Conservation (phyloP, 352 stramenopile genomes). For the Aphanomyces stellatus region DNA sequence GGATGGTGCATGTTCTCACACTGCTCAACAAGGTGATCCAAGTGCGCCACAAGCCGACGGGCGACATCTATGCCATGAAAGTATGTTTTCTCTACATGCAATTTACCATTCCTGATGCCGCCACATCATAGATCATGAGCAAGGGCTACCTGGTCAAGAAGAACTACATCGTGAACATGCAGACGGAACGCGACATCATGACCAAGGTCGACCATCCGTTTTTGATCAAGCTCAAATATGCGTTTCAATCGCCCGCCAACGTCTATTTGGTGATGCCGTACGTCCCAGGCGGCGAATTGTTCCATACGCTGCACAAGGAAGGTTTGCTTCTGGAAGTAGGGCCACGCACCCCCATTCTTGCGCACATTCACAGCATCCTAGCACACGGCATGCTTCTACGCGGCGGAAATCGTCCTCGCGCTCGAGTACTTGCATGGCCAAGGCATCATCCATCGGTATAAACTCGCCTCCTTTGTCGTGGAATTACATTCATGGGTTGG, state of each 20-base stretch:
- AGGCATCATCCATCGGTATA: conserved; percentile 72
- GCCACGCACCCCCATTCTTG: not conserved
- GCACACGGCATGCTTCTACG: conserved; percentile 70
- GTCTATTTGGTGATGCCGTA: conserved; percentile 81
- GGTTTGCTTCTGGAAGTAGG: conserved; percentile 47
- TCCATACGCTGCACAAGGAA: conserved; percentile 55
- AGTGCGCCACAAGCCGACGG: conserved; percentile 63
- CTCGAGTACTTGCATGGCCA: conserved; percentile 65
- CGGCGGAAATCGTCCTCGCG: conserved; percentile 74
- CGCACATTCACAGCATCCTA: conserved; percentile 13
- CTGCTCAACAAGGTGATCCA: conserved; percentile 50
- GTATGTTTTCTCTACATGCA: conserved; percentile 22
- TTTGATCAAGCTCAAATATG: conserved; percentile 65
- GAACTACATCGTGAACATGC: conserved; percentile 68
- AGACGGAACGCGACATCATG: conserved; percentile 80
- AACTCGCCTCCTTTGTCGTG: not conserved
- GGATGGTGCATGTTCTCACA: not conserved
- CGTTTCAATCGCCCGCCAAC: conserved; percentile 74
- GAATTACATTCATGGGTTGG: not conserved
- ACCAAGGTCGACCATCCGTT: conserved; percentile 83
- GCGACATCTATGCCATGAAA: conserved; percentile 81
- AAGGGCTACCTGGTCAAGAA: conserved; percentile 84
- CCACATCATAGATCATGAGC: conserved; percentile 49
- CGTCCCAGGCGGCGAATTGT: conserved; percentile 56
- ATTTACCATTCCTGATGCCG: not conserved